Conservation (phyloP, 2,329 filamentous ascomycete genomes). For the Hypoxylon sp. region DNA sequence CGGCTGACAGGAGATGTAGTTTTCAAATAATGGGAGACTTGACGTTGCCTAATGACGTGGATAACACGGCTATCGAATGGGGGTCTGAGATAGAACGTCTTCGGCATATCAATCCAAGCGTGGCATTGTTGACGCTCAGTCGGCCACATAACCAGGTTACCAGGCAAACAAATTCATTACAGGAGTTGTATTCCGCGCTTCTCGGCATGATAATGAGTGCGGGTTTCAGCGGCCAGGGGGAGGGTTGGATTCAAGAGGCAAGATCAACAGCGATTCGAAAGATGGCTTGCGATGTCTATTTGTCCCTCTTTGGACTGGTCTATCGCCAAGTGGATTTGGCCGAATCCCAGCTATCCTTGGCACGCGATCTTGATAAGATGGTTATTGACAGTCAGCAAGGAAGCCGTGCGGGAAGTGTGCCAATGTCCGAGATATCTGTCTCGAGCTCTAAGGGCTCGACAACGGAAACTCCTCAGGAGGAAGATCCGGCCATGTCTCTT, state of each 20-base stretch:
- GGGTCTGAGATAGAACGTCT: conserved; percentile 46
- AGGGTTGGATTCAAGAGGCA: conserved; percentile 24
- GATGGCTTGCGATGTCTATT: conserved; percentile 49
- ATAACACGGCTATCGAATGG: conserved; percentile 44
- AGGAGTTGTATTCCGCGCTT: conserved; percentile 44
- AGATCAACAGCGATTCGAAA: conserved; percentile 37
- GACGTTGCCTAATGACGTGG: conserved; percentile 35
- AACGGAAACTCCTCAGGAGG: conserved; percentile 33
- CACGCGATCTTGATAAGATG: conserved; percentile 42
- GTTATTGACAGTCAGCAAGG: conserved; percentile 47
- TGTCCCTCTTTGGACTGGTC: conserved; percentile 48
- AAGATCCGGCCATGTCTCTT: conserved; percentile 50
- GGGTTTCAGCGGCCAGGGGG: conserved; percentile 2
- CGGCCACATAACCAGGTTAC: conserved; percentile 31
- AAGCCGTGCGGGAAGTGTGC: conserved; percentile 42
- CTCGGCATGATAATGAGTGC: conserved; percentile 29
- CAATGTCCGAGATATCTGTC: conserved; percentile 40
- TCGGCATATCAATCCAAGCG: conserved; percentile 38
- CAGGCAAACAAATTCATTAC: conserved; percentile 33
- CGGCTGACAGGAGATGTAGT: conserved; percentile 40
- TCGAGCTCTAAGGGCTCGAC: conserved; percentile 38
- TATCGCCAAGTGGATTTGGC: conserved; percentile 31
- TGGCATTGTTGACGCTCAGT: conserved; percentile 42
- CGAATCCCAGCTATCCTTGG: conserved; percentile 20
- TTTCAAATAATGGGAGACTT: conserved; percentile 44